These are phyloP conservation scores for Sordariomycetes sp. DNA, from an alignment of 2,329 filamentous ascomycete genomes.

Conservation along the genomic window DNA sequence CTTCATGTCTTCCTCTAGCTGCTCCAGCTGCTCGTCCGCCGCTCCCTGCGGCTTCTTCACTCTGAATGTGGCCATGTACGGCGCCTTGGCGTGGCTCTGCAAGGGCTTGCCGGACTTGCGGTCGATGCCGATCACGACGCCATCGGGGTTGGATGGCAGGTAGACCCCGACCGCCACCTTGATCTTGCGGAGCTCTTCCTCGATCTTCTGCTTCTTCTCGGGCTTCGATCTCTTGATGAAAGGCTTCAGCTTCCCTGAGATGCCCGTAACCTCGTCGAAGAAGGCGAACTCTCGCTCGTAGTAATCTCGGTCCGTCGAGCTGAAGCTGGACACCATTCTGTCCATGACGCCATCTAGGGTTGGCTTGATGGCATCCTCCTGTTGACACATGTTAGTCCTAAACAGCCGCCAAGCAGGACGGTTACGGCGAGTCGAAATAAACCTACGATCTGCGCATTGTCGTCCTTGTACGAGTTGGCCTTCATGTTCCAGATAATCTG, in stretches of 20 bases:
- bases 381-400: constrained; percentile 10
- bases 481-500: constrained; percentile 99
- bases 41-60: constrained; percentile 64
- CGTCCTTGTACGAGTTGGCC: constrained; percentile 95
- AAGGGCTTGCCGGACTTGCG: constrained; percentile 94
- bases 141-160: constrained; percentile 91
- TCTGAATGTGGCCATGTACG: constrained; percentile 97
- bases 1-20: constrained; percentile 17
- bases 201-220: constrained; percentile 98
- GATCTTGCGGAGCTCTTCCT: constrained; percentile 95
- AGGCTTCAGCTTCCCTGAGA: constrained; percentile 91
- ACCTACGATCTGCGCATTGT: constrained; percentile 71
- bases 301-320: constrained; percentile 64
- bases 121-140: constrained; percentile 94
- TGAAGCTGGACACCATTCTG: constrained; percentile 73
- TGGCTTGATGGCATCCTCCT: constrained; percentile 87
- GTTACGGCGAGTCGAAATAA: neutral
- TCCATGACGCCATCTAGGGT: constrained; percentile 83
- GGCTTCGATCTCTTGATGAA: constrained; percentile 85
- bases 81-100: constrained; percentile 95
- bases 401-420: neutral
- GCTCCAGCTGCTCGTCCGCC: constrained; percentile 4
- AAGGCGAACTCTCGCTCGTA: constrained; percentile 96
- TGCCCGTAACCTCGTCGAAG: constrained; percentile 90
- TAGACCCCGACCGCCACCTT: constrained; percentile 96